These are phyloP conservation scores for Hymenoscyphus infarciens DNA, from an alignment of 2,329 filamentous ascomycete genomes.

Conservation along the genomic window DNA sequence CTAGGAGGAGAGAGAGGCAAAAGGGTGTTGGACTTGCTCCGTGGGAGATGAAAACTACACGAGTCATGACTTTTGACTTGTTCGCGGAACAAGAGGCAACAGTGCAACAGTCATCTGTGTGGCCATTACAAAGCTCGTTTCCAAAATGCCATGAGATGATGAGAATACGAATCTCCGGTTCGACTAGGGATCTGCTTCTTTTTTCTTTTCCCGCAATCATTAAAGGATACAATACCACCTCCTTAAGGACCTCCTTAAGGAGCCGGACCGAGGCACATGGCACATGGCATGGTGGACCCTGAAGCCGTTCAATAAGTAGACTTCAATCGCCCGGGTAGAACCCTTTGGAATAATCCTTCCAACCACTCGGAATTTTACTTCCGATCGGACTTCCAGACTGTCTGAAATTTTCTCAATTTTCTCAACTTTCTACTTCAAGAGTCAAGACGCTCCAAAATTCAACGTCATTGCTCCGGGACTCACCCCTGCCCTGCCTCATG, in stretches of 20 bases:
- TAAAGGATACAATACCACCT: too few relatives aligned
- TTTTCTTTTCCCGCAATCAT: not conserved
- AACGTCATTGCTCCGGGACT: not conserved
- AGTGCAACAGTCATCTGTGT: not conserved
- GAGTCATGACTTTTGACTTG: slow-evolving; percentile 8
- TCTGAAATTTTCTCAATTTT: not conserved
- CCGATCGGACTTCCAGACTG: not conserved
- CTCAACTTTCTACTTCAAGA: too few relatives aligned
- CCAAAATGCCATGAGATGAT: not conserved
- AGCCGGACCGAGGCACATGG: not conserved
- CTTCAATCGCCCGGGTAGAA: not conserved
- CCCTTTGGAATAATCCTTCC: not conserved
- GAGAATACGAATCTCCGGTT: not conserved
- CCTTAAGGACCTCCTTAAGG: too few relatives aligned
- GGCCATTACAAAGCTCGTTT: not conserved
- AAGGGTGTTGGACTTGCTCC: slow-evolving; percentile 34
- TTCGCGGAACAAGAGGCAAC: not conserved
- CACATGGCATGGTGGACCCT: not conserved
- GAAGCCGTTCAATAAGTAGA: not conserved
- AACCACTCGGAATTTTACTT: not conserved
- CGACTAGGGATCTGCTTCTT: not conserved
- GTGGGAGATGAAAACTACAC: slow-evolving; percentile 20
- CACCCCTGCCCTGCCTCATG: too few relatives aligned
- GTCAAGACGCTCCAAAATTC: too few relatives aligned
- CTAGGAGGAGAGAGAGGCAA: slow-evolving; percentile 45